phyloP scores from a whole-genome alignment of 108 stramenopile species.

The Nitzschia sp. region DNA sequence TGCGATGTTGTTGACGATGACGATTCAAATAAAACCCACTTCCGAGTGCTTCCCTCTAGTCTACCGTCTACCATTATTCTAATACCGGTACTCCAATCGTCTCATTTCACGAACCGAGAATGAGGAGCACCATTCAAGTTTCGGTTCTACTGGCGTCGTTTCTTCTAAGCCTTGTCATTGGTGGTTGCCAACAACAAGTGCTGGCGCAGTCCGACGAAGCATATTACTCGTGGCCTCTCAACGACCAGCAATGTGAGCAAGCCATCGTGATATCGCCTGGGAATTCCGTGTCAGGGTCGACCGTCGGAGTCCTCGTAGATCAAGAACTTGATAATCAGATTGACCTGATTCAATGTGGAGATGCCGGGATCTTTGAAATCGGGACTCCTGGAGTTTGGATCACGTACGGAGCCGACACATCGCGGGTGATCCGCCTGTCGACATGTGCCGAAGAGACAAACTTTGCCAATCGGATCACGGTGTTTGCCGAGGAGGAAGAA shows the following conservation, averaged over 20 bases:
- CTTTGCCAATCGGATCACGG: not conserved
- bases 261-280: not conserved
- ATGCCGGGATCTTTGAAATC: not conserved
- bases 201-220: not conserved
- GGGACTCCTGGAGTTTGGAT: conserved; percentile 14
- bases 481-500: not conserved
- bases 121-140: too few relatives aligned
- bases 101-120: too few relatives aligned
- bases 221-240: too few relatives aligned
- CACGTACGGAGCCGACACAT: not conserved
- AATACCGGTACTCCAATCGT: too few relatives aligned
- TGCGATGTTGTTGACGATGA: too few relatives aligned
- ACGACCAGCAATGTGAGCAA: not conserved
- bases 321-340: not conserved
- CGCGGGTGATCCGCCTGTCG: not conserved
- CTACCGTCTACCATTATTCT: too few relatives aligned
- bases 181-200: too few relatives aligned
- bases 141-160: too few relatives aligned
- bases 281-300: not conserved
- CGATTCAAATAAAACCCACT: too few relatives aligned
- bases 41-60: too few relatives aligned
- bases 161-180: too few relatives aligned
- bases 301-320: not conserved
- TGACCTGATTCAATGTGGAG: not conserved
- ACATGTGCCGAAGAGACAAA: not conserved